phyloP scores from a whole-genome alignment of 495 filamentous ascomycete genomes.

The Aspergillus saccharolyticus region DNA sequence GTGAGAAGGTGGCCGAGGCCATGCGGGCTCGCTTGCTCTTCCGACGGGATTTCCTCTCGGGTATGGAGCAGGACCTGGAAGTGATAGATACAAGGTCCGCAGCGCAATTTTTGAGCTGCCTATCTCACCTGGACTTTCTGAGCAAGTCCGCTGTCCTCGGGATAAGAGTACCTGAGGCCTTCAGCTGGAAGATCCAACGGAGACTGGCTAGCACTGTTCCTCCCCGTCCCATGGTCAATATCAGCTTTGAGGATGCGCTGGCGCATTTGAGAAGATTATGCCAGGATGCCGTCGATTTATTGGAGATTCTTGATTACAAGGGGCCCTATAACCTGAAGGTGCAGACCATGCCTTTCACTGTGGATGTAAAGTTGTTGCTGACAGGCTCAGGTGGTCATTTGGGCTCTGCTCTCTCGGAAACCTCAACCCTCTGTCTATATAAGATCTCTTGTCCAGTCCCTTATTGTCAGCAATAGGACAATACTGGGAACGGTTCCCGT shows the following conservation, averaged over 20 bases:
- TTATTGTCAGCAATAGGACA: slow-evolving; percentile 66
- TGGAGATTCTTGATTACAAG: slow-evolving; percentile 61
- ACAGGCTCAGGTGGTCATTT: slow-evolving; percentile 53
- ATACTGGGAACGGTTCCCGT: slow-evolving; percentile 62
- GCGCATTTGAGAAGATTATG: slow-evolving; percentile 64
- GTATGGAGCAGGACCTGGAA: slow-evolving; percentile 43
- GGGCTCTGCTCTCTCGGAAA: slow-evolving; percentile 68
- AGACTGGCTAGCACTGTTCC: slow-evolving; percentile 87
- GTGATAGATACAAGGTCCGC: slow-evolving; percentile 35
- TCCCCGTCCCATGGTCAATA: slow-evolving; percentile 80
- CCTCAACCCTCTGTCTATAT: slow-evolving; percentile 82
- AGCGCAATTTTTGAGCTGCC: slow-evolving; percentile 38
- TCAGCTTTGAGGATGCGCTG: slow-evolving; percentile 66
- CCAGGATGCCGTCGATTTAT: slow-evolving; percentile 64
- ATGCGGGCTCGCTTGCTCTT: slow-evolving; percentile 60
- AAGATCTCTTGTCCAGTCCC: slow-evolving; percentile 70
- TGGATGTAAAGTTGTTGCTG: slow-evolving; percentile 17
- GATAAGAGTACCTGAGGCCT: slow-evolving; percentile 65
- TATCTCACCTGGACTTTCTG: slow-evolving; percentile 45
- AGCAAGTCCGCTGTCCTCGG: slow-evolving; percentile 55
- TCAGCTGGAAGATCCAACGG: slow-evolving; percentile 86
- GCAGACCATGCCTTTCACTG: slow-evolving; percentile 15
- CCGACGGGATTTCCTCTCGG: slow-evolving; percentile 55
- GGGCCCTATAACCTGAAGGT: slow-evolving; percentile 61
- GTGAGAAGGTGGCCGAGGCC: slow-evolving; percentile 51